Evolutionary conservation across 495 filamentous ascomycete species (phyloP), one percentile per base, ranked within the genome.

Genomic region (Xylaria longipes): DNA sequence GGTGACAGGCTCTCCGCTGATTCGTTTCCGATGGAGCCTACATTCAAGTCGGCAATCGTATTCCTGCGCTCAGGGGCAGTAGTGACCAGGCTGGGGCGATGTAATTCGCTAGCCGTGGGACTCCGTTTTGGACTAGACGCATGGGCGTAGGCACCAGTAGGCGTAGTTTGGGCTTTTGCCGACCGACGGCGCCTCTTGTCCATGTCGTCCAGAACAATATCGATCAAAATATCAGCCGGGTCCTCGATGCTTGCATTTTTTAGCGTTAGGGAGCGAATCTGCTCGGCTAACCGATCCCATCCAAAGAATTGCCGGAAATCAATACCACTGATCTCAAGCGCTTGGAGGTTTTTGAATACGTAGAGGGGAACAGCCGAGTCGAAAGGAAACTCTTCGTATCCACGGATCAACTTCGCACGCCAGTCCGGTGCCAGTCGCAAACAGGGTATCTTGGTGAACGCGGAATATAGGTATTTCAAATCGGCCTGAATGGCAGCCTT

Each of bases 381-480:
- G 80, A 99, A 97, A 4, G 96, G 96, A 76, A 99, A 99, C 77
- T 98, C 96, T 80, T 99, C 96, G 77, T 94, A 98, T 39, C 95
- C 95, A 70, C 90, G 87, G 72, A 99, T 97, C 75, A 97, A 82
- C 52, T 91, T 90, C 45, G 94, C 94, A 61, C 93, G 92, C 81
- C 93, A 93, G 80, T 98, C 96, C 9, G 95, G 95, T 58, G 94
- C 89, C 62, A 99, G 84, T 68, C 91, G 90, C 54, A 99, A 84
- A 75, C 92, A 97, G 4, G 96, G 96, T 68, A 98, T 97, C 83
- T 99, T 99, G 77, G 96, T 99, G 81, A 98, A 98, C 68, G 96
- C 94, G 25, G 96, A 97, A 81, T 97, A 99, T 11, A 99, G 87
- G 79, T 99, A 98, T 80, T 94, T 97, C 60, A 97, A 82, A 77